A percentile compares a stretch with the other conserved stretches of the same genome.
These are phyloP conservation scores for Rhodofomes roseus DNA, from an alignment of 1,284 basidiomycete species.

Conservation along the genomic window DNA sequence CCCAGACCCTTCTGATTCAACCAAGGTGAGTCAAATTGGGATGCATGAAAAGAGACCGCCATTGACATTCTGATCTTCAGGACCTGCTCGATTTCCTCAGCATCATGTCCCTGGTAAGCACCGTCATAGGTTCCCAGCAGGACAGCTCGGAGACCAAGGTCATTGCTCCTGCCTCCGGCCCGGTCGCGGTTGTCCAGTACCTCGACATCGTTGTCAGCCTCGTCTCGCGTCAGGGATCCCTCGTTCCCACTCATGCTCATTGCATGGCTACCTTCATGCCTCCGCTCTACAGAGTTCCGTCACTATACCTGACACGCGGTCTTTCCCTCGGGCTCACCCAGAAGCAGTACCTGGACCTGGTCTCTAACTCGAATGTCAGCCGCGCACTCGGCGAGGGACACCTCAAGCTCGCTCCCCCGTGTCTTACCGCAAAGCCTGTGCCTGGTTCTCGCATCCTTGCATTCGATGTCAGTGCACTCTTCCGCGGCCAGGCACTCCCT, in stretches of 20 bases:
- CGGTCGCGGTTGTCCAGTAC: background rate
- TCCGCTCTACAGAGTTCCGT: background rate
- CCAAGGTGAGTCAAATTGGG: background rate
- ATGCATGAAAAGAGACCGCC: background rate
- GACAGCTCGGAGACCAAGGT: background rate
- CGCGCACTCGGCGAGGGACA: no score
- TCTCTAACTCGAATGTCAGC: no score
- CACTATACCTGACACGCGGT: background rate
- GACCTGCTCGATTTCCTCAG: background rate
- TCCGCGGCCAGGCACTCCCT: background rate
- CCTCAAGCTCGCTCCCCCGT: background rate
- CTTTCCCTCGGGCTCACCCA: background rate
- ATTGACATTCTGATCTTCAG: background rate
- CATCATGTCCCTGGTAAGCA: background rate
- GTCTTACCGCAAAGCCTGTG: background rate
- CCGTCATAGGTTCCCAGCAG: background rate
- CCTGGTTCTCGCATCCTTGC: background rate
- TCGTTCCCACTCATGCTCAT: background rate
- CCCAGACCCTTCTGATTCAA: background rate
- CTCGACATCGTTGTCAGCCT: background rate
- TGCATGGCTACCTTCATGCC: background rate
- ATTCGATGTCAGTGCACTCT: background rate
- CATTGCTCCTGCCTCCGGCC: background rate
- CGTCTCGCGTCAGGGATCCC: background rate
- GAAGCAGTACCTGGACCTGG: background rate